Evolutionary conservation across 768 basidiomycete species (phyloP), one percentile per base, ranked within the genome.

Genomic region (Suillus subalutaceus): DNA sequence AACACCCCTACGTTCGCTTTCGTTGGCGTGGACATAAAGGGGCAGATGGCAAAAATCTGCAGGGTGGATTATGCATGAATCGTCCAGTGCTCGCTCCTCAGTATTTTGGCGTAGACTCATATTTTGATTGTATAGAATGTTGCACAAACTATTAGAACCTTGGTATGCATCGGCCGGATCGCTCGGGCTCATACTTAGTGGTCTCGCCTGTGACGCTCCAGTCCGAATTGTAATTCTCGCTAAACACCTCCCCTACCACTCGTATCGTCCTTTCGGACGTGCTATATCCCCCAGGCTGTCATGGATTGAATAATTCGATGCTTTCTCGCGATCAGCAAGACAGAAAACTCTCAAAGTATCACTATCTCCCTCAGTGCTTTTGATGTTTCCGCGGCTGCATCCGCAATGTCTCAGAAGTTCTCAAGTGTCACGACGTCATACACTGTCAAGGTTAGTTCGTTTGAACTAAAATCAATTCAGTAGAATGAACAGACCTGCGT

Each of bases 151-250:
- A 62, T 41, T 61, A 20, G 56, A 8, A 30, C 23, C 16, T 32
- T 32, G 30, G 30, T 32, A 53, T 40, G 40, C 55, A 67, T 69
- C 79, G 32, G 5, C 12, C 32, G 32, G 35, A n/a, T 9, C 20
- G 15, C 7, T 26, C 26, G 8, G 16, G 52, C 16, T 26, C 13
- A 26, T 52, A 15, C 26, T 52, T 30, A 18, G 52, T 18, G 12
- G 35, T 37, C 32, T 37, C 8, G 16, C 53, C 52, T 18, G 30
- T 32, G 52, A 53, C 2, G 32, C 53, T 56, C 20, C 55, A 56
- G 55, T 56, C 55, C 55, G 55, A 56, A 56, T 56, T 37, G 55
- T 37, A 56, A 56, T 56, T 56, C 35, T 20, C 35, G 12, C 20
- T 13, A 37, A 37, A n/a, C 12, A 6, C 55, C 35, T 35, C 18